These are phyloP conservation scores for Mycena citricolor DNA, from an alignment of 1,284 basidiomycete genomes.

Conservation along the genomic window DNA sequence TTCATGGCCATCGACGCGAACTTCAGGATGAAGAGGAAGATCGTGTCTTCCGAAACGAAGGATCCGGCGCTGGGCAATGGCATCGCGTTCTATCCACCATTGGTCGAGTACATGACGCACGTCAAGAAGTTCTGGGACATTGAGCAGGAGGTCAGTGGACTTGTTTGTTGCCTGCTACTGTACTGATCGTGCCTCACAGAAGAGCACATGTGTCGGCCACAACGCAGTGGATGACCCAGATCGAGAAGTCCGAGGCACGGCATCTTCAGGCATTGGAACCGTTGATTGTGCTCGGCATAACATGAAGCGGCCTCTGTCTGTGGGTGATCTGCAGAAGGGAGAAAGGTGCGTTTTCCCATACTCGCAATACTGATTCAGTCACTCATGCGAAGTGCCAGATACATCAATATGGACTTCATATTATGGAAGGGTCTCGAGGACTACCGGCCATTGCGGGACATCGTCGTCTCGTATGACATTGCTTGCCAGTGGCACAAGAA, in stretches of 20 bases:
- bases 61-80: constrained; percentile 24
- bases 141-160: constrained; percentile 5
- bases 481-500: constrained; percentile 31
- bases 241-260: constrained; percentile 6
- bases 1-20: constrained; percentile 29
- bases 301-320: constrained; percentile 30
- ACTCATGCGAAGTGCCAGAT: constrained; percentile 24
- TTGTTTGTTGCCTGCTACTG: constrained; percentile 12
- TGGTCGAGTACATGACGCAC: constrained; percentile 26
- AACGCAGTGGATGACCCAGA: constrained; percentile 8
- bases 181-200: too few species aligned
- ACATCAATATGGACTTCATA: constrained; percentile 39
- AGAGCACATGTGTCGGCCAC: constrained; percentile 4
- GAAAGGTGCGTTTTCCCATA: constrained; percentile 30
- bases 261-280: constrained; percentile 30
- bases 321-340: constrained; percentile 39
- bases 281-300: constrained; percentile 36
- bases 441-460: background rate
- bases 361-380: background rate
- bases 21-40: constrained; percentile 28
- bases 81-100: constrained; percentile 28
- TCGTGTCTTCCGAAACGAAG: constrained; percentile 22
- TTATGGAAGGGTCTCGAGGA: constrained; percentile 26
- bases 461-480: constrained; percentile 36
- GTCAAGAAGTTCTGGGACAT: constrained; percentile 12